Percentiles rank a stretch among this genome's conserved stretches.
Conservation (phyloP, 495 filamentous ascomycete genomes). For the Aspergillus funiculosus region DNA sequence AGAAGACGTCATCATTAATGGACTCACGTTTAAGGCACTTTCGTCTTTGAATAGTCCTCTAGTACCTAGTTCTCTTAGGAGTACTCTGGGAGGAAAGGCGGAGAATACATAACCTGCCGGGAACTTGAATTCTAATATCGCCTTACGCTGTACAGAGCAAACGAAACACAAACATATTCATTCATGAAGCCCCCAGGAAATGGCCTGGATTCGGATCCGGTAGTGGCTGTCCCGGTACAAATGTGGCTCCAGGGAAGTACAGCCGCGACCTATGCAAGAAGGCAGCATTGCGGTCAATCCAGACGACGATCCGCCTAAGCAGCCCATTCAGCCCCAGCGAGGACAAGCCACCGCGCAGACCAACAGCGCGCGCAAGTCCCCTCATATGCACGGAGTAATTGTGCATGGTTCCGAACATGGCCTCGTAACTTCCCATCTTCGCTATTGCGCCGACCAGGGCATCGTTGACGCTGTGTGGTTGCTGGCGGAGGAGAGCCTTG, state of each 20-base stretch:
- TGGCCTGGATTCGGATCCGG: constrained; percentile 28
- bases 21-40: too few species aligned
- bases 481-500: constrained; percentile 19
- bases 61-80: too few species aligned
- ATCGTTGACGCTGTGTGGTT: constrained; percentile 18
- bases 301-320: constrained; percentile 37
- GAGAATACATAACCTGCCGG: too few species aligned
- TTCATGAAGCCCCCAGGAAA: constrained; percentile 24
- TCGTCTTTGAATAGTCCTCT: too few species aligned
- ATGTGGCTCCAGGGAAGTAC: constrained; percentile 22
- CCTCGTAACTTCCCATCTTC: constrained; percentile 46
- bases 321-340: constrained; percentile 36
- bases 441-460: constrained; percentile 41
- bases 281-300: constrained; percentile 42
- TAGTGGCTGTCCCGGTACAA: constrained; percentile 20
- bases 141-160: neutral
- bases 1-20: too few species aligned
- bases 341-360: constrained; percentile 32
- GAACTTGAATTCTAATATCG: too few species aligned
- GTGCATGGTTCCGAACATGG: constrained; percentile 36
- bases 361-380: constrained; percentile 27
- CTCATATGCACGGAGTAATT: constrained; percentile 38
- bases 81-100: too few species aligned
- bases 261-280: constrained; percentile 26
- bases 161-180: neutral